A percentile compares a stretch with the other conserved stretches of the same genome.
phyloP scores from a whole-genome alignment of 768 basidiomycete species.

The Rhodotorula toruloides region DNA sequence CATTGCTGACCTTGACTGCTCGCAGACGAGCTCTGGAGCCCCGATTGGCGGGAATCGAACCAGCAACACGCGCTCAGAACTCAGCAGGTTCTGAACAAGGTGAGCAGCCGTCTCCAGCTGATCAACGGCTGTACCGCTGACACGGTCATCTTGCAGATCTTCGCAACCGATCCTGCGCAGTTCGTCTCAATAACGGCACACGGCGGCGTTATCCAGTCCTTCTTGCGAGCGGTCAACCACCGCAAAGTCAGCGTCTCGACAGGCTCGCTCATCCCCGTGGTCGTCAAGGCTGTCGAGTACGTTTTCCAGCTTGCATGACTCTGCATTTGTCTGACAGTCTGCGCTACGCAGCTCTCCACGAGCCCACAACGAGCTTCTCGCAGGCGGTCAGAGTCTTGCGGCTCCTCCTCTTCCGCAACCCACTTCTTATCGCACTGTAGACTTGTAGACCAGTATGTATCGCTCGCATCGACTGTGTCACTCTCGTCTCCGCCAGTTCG shows the following conservation, averaged over 20 bases:
- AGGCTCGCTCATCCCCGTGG: conserved; percentile 43
- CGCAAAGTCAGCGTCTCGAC: conserved; percentile 32
- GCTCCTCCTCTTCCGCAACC: no score
- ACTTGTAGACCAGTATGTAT: no score
- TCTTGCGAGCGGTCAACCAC: conserved; percentile 41
- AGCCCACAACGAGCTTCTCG: conserved; percentile 24
- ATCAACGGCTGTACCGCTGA: background rate
- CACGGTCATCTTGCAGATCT: conserved; percentile 19
- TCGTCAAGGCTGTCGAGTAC: conserved; percentile 39
- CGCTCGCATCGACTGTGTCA: no score
- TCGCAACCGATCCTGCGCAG: conserved; percentile 35
- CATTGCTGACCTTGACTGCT: background rate
- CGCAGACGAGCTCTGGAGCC: conserved; percentile 41
- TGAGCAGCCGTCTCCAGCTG: background rate
- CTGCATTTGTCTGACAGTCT: background rate
- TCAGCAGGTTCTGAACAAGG: conserved; percentile 33
- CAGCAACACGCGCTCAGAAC: conserved; percentile 34
- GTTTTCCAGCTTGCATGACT: background rate
- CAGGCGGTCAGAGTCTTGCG: conserved; percentile 10
- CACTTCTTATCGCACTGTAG: no score
- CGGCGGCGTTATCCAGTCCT: conserved; percentile 39
- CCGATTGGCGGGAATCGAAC: conserved; percentile 31
- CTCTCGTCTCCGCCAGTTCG: no score
- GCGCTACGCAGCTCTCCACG: background rate
- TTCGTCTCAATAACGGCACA: conserved; percentile 44